Evolutionary conservation across 2,329 filamentous ascomycete species (phyloP).

Genomic region (Epichloe uncinata): DNA sequence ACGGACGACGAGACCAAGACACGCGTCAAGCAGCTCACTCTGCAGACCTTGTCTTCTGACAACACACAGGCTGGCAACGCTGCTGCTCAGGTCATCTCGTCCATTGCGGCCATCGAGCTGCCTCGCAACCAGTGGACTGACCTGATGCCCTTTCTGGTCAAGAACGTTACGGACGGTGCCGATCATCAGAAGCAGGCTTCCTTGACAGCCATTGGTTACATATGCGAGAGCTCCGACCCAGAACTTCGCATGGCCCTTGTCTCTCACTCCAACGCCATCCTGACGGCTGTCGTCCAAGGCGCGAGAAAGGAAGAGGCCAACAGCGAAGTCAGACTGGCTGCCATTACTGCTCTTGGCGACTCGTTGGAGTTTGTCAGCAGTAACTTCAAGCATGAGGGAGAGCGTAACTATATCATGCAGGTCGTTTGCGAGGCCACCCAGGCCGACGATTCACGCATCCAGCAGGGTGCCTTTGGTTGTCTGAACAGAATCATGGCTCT

Average conservation of each 20-base stretch:
- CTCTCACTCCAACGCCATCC: conserved; percentile 88
- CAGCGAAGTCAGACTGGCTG: conserved; percentile 77
- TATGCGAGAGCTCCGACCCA: conserved; percentile 87
- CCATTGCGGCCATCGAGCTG: conserved; percentile 88
- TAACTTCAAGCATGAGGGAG: conserved; percentile 98
- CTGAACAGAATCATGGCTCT: conserved; percentile 97
- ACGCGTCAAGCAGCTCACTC: conserved; percentile 77
- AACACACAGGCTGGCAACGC: conserved; percentile 77
- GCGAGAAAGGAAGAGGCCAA: conserved; percentile 94
- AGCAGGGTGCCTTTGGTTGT: conserved; percentile 92
- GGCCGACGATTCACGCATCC: conserved; percentile 77
- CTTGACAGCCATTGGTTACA: conserved; percentile 91
- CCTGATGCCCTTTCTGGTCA: conserved; percentile 76
- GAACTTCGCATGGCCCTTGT: conserved; percentile 72
- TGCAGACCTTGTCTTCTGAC: conserved; percentile 70
- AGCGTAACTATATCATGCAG: conserved; percentile 99
- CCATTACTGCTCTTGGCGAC: conserved; percentile 87
- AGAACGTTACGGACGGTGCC: conserved; percentile 78
- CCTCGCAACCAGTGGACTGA: conserved; percentile 89
- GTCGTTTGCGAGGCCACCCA: conserved; percentile 98
- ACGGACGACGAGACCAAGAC: conserved; percentile 72
- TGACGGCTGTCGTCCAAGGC: conserved; percentile 95
- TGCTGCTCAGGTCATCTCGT: conserved; percentile 87
- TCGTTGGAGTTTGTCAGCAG: conserved; percentile 94
- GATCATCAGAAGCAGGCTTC: conserved; percentile 90